A percentile compares a stretch with the other conserved stretches of the same genome.
Conservation (phyloP, 306 rosid genomes). For the Rosa lucieae region DNA sequence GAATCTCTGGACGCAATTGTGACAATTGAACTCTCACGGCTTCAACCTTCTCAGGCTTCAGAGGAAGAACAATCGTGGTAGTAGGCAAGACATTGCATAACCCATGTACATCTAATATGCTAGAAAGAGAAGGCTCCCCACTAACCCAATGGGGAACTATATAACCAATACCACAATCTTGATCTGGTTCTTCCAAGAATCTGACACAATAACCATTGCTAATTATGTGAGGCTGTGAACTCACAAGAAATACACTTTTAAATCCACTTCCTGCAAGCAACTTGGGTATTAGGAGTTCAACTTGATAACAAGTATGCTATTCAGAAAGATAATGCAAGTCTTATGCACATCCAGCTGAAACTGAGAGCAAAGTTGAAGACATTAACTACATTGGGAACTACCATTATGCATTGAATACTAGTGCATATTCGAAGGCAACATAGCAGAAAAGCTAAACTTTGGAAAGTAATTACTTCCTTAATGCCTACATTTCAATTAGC, state of each 20-base stretch:
- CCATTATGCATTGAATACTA: background rate
- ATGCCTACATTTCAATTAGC: background rate
- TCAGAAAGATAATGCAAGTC: background rate
- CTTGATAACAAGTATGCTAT: background rate
- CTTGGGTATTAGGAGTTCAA: background rate
- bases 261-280: conserved; percentile 24
- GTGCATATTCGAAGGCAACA: background rate
- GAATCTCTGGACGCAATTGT: conserved; percentile 24
- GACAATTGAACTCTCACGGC: conserved; percentile 22
- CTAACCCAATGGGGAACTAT: conserved; percentile 31
- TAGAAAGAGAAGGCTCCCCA: background rate
- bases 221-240: conserved; percentile 21
- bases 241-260: conserved; percentile 24
- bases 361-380: background rate
- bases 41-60: conserved; percentile 26
- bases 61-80: conserved; percentile 21
- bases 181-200: conserved; percentile 19
- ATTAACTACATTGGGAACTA: background rate
- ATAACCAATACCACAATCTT: conserved; percentile 21
- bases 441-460: no score
- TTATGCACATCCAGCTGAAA: background rate
- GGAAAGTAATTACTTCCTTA: no score
- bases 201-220: conserved; percentile 27
- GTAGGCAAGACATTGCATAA: conserved; percentile 5
- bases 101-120: conserved; percentile 3